phyloP scores from a whole-genome alignment of 2,329 filamentous ascomycete species.

The Nigrospora sphaerica region DNA sequence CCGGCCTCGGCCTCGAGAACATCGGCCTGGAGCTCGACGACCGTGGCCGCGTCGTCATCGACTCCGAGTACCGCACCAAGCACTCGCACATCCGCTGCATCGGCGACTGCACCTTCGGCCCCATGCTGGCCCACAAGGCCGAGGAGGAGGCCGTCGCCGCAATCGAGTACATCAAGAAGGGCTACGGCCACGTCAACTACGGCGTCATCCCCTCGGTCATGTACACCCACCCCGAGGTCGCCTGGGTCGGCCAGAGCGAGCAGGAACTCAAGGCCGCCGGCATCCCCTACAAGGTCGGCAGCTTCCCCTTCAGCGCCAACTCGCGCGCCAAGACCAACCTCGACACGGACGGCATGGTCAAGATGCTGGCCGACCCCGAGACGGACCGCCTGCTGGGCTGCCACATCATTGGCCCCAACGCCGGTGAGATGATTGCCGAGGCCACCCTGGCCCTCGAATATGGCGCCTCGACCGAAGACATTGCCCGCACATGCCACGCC shows the following conservation, averaged over 20 bases:
- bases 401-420: slow-evolving; percentile 93
- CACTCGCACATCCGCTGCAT: slow-evolving; percentile 94
- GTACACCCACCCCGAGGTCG: slow-evolving; percentile 98
- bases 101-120: slow-evolving; percentile 92
- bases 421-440: slow-evolving; percentile 99
- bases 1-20: slow-evolving; percentile 87
- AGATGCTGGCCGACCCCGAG: slow-evolving; percentile 93
- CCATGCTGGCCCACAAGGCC: slow-evolving; percentile 99
- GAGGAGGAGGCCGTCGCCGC: slow-evolving; percentile 96
- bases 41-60: slow-evolving; percentile 89
- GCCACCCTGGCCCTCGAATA: slow-evolving; percentile 93
- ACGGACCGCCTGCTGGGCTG: slow-evolving; percentile 92
- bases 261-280: slow-evolving; percentile 86
- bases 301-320: slow-evolving; percentile 97
- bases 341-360: slow-evolving; percentile 91
- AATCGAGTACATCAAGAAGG: slow-evolving; percentile 96
- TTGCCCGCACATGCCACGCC: slow-evolving; percentile 90
- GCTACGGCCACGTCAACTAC: slow-evolving; percentile 98
- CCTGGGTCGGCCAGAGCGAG: slow-evolving; percentile 97
- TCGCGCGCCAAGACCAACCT: slow-evolving; percentile 98
- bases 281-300: slow-evolving; percentile 86
- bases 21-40: slow-evolving; percentile 89
- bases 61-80: slow-evolving; percentile 98
- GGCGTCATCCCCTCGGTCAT: slow-evolving; percentile 95
- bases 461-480: slow-evolving; percentile 89